phyloP scores from a whole-genome alignment of 768 basidiomycete species.

The Obba rivulosa region DNA sequence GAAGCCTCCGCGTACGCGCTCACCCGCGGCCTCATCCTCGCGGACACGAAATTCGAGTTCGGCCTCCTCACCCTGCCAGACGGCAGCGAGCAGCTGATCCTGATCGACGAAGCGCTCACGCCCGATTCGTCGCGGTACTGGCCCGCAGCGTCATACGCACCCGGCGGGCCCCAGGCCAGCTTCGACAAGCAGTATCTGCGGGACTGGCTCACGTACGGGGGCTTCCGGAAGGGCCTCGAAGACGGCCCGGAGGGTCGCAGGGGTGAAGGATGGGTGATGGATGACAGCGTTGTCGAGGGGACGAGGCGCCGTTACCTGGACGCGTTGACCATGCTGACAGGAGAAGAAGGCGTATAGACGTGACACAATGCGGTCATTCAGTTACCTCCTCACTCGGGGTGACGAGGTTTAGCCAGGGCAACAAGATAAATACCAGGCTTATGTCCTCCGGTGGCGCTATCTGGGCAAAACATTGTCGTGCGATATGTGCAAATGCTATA shows the following conservation, averaged over 20 bases:
- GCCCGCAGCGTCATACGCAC: constrained; percentile 69
- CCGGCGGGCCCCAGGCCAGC: constrained; percentile 76
- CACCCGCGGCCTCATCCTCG: constrained; percentile 82
- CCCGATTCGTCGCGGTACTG: constrained; percentile 98
- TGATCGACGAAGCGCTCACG: constrained; percentile 95
- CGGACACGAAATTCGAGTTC: constrained; percentile 99
- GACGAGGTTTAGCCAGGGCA: too few relatives aligned
- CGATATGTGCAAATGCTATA: constrained; percentile 7
- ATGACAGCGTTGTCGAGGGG: constrained; percentile 67
- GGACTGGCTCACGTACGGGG: constrained; percentile 75
- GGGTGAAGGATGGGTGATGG: constrained; percentile 76
- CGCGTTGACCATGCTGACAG: constrained; percentile 52
- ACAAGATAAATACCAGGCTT: too few relatives aligned
- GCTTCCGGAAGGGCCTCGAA: constrained; percentile 78
- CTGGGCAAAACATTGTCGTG: too few relatives aligned
- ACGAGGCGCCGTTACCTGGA: constrained; percentile 79
- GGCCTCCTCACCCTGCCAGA: constrained; percentile 53
- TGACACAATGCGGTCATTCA: too few relatives aligned
- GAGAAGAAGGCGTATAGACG: neutral
- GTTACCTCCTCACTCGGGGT: too few relatives aligned
- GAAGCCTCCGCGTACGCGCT: constrained; percentile 72
- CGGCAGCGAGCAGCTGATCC: constrained; percentile 50
- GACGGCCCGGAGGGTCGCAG: constrained; percentile 59
- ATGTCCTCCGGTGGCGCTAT: too few relatives aligned
- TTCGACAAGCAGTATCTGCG: constrained; percentile 97